phyloP scores from a whole-genome alignment of 768 basidiomycete genomes.

The Clavaria fumosa region DNA sequence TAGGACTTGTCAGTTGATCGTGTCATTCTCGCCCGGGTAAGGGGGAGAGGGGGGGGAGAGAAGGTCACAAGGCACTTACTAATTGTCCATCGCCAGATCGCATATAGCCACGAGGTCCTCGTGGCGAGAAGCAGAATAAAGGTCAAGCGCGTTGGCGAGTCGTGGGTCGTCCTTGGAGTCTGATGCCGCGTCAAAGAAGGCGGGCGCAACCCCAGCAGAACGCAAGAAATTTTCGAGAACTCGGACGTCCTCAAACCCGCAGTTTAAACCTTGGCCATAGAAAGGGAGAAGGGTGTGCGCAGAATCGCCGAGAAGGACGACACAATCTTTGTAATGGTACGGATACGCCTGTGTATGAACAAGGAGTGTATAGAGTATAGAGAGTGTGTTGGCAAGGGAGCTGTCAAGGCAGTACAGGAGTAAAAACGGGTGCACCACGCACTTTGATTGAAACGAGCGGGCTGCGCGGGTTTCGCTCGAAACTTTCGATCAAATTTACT shows the following conservation, averaged over 20 bases:
- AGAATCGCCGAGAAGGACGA: slow-evolving; percentile 82
- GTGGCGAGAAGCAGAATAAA: slow-evolving; percentile 72
- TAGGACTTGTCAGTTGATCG: too few relatives aligned
- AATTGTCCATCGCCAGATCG: slow-evolving; percentile 91
- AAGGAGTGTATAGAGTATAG: slow-evolving; percentile 2
- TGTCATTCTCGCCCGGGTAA: too few relatives aligned
- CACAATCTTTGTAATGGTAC: slow-evolving; percentile 83
- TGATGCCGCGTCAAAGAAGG: slow-evolving; percentile 29
- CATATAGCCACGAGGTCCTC: slow-evolving; percentile 84
- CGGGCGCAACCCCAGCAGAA: slow-evolving; percentile 55
- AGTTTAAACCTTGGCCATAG: slow-evolving; percentile 94
- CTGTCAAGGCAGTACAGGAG: slow-evolving; percentile 1
- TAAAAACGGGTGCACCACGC: slow-evolving; percentile 20
- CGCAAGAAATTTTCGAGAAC: slow-evolving; percentile 65
- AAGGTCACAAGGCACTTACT: slow-evolving; percentile 53
- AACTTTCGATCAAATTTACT: slow-evolving; percentile 58
- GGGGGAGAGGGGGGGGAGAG: too few relatives aligned
- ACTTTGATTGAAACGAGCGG: slow-evolving; percentile 90
- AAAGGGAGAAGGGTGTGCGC: slow-evolving; percentile 99
- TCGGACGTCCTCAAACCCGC: slow-evolving; percentile 93
- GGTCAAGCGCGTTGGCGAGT: slow-evolving; percentile 49
- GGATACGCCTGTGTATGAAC: slow-evolving; percentile 47
- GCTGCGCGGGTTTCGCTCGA: slow-evolving; percentile 72
- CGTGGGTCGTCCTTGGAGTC: slow-evolving; percentile 21
- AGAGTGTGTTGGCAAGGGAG: too few relatives aligned